These are phyloP conservation scores for Penicillium malachiteum DNA, from an alignment of 495 filamentous ascomycete species.

Conservation along the genomic window DNA sequence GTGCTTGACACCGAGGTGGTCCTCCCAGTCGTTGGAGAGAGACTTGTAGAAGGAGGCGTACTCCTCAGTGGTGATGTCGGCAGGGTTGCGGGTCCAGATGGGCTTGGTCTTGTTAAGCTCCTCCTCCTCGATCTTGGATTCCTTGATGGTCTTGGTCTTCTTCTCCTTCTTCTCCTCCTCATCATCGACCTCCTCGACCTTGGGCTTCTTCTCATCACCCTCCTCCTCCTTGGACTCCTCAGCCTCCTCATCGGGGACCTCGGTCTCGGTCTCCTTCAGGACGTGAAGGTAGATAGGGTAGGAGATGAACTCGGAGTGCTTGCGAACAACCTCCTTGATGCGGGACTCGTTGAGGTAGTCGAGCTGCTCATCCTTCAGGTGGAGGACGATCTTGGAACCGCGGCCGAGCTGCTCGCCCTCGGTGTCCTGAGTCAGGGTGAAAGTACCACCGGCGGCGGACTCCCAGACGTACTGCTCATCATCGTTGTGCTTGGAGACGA, in stretches of 20 bases:
- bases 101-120: slow-evolving; percentile 99
- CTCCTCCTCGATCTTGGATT: slow-evolving; percentile 96
- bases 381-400: slow-evolving; percentile 95
- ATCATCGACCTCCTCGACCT: slow-evolving; percentile 74
- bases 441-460: slow-evolving; percentile 94
- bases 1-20: slow-evolving; percentile 99
- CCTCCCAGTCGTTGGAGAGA: slow-evolving; percentile 98
- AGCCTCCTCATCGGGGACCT: slow-evolving; percentile 96
- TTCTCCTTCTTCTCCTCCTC: slow-evolving; percentile 76
- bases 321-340: slow-evolving; percentile 99
- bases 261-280: slow-evolving; percentile 97
- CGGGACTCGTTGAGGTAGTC: slow-evolving; percentile 98
- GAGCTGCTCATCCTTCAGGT: slow-evolving; percentile 98
- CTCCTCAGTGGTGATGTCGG: slow-evolving; percentile 94
- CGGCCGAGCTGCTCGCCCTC: slow-evolving; percentile 88
- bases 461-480: slow-evolving; percentile 99
- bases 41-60: slow-evolving; percentile 99
- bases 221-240: slow-evolving; percentile 74
- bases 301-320: slow-evolving; percentile 99
- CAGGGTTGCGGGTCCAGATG: slow-evolving; percentile 98
- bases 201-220: slow-evolving; percentile 81
- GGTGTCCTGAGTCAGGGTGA: slow-evolving; percentile 88
- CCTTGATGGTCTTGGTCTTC: slow-evolving; percentile 99
- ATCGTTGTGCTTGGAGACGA: slow-evolving; percentile 98
- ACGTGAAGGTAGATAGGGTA: slow-evolving; percentile 99